Percentiles rank a stretch among this genome's conserved stretches.
These are phyloP conservation scores for Paraleonurus japonicus DNA, from an alignment of 257 asterid genomes.

Conservation along the genomic window DNA sequence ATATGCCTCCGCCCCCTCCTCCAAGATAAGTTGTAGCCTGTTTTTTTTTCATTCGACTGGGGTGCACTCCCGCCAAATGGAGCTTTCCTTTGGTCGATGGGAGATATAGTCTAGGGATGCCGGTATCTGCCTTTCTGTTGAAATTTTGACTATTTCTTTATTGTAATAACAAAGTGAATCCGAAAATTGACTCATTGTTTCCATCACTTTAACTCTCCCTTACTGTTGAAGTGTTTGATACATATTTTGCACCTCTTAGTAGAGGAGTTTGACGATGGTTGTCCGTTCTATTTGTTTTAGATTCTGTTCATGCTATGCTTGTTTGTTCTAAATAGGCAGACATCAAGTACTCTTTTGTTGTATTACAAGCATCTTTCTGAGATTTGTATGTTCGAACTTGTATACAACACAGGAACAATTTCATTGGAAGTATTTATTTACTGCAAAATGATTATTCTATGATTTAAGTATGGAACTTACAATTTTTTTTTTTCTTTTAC, in stretches of 20 bases:
- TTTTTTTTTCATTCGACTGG: constrained; percentile 4
- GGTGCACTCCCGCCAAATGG: not conserved
- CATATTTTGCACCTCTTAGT: not conserved
- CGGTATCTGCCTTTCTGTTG: not conserved
- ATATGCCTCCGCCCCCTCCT: constrained; percentile 52
- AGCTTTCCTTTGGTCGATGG: constrained; percentile 19
- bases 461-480: not conserved
- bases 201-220: not conserved
- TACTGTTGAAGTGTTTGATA: not conserved
- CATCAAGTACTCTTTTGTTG: not conserved
- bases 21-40: constrained; percentile 22
- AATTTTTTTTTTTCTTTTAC: too few species aligned
- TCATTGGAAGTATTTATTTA: not conserved
- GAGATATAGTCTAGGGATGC: not conserved
- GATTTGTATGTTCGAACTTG: not conserved
- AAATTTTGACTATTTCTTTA: constrained; percentile 16
- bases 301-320: not conserved
- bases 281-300: not conserved
- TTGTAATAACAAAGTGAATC: not conserved
- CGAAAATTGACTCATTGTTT: not conserved
- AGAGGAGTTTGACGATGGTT: not conserved
- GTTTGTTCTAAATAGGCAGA: not conserved
- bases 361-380: not conserved
- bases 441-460: too few species aligned
- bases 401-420: not conserved